Conservation (phyloP, 2,329 filamentous ascomycete genomes). For the Colletotrichum shisoi region DNA sequence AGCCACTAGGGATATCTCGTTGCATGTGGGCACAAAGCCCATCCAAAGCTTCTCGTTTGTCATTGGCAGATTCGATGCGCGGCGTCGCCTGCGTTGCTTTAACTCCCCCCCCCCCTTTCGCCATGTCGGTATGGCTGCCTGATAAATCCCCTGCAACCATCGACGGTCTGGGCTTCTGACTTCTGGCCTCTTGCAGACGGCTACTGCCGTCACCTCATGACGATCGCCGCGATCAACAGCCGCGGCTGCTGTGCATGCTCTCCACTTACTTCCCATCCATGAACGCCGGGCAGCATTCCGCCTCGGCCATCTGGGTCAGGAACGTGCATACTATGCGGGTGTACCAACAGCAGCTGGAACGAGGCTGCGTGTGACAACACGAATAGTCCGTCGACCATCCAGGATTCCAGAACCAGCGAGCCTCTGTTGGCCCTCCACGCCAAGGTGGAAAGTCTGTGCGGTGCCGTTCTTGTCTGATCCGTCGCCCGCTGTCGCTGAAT, state of each 20-base stretch:
- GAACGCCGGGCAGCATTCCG: conserved; percentile 18
- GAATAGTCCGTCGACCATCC: conserved; percentile 10
- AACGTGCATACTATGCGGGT: conserved; percentile 16
- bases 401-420: not conserved
- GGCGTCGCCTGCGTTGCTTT: conserved; percentile 19
- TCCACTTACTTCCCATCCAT: conserved; percentile 26
- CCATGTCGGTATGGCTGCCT: conserved; percentile 12
- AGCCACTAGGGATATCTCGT: conserved; percentile 34
- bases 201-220: conserved; percentile 28
- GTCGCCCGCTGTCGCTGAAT: conserved; percentile 12
- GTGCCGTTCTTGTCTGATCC: conserved; percentile 23
- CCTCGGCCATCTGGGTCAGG: conserved; percentile 27
- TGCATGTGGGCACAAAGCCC: conserved; percentile 35
- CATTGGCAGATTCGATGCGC: conserved; percentile 21
- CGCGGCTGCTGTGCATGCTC: conserved; percentile 24
- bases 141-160: conserved; percentile 18
- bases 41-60: conserved; percentile 15
- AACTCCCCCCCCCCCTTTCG: not conserved
- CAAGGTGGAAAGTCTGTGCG: conserved; percentile 29
- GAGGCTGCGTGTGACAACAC: conserved; percentile 15
- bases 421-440: conserved; percentile 20
- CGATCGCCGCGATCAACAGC: conserved; percentile 35
- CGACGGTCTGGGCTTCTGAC: conserved; percentile 7
- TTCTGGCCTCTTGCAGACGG: conserved; percentile 24
- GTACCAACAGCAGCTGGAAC: conserved; percentile 4